These are phyloP conservation scores for Chloris gayana DNA, from an alignment of 176 grass and related monocot species.

Conservation along the genomic window DNA sequence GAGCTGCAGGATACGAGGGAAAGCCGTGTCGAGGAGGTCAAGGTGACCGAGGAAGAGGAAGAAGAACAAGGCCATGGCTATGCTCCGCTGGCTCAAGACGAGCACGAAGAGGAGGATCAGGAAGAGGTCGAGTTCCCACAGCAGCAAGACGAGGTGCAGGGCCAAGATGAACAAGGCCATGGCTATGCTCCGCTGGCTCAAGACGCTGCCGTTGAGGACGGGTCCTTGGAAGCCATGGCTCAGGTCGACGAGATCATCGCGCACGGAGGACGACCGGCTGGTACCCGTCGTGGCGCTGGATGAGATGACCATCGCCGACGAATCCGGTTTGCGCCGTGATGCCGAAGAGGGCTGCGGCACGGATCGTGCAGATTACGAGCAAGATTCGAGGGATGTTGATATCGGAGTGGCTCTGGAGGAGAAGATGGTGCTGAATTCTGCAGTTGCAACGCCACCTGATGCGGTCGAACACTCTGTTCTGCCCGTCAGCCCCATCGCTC, in stretches of 20 bases:
- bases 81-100: constrained; percentile 52
- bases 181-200: too few relatives aligned
- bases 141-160: constrained; percentile 18
- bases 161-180: background rate
- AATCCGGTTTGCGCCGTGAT: constrained; percentile 28
- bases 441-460: background rate
- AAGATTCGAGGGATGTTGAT: constrained; percentile 39
- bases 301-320: constrained; percentile 47
- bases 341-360: constrained; percentile 13
- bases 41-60: background rate
- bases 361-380: background rate
- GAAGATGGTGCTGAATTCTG: constrained; percentile 52
- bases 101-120: constrained; percentile 32
- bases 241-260: constrained; percentile 35
- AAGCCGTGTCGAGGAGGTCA: background rate
- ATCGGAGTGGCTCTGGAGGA: constrained; percentile 54
- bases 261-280: constrained; percentile 44
- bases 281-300: constrained; percentile 56
- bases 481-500: constrained; percentile 1
- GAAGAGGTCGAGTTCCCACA: background rate
- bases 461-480: constrained; percentile 22
- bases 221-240: constrained; percentile 46
- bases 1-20: background rate
- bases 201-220: constrained; percentile 32
- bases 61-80: constrained; percentile 29